Percentiles rank a stretch among this genome's conserved stretches.
phyloP scores from a whole-genome alignment of 768 basidiomycete species.

The Rhodotorula paludigena region DNA sequence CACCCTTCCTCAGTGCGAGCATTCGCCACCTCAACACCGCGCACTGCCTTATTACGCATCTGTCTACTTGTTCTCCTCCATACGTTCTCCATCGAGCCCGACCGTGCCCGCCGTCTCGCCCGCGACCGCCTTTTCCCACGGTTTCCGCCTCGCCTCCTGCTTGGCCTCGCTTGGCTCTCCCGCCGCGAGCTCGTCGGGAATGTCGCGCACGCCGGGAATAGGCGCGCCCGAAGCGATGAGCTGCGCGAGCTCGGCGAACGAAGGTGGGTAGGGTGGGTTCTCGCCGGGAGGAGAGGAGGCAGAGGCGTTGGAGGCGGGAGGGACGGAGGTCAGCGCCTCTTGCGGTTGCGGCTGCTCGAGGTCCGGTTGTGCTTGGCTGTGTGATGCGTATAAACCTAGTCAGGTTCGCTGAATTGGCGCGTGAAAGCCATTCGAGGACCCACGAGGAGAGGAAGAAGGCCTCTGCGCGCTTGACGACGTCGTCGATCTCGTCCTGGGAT shows the following conservation, averaged over 20 bases:
- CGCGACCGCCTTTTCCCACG: slow-evolving; percentile 36
- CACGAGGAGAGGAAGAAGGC: slow-evolving; percentile 10
- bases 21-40: neutral
- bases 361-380: neutral
- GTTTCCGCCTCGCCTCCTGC: slow-evolving; percentile 25
- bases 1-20: too few relatives aligned
- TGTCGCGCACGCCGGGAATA: slow-evolving; percentile 40
- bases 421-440: neutral
- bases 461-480: slow-evolving; percentile 25
- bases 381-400: neutral
- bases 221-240: slow-evolving; percentile 38
- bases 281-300: neutral
- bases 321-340: neutral
- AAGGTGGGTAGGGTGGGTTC: slow-evolving; percentile 39
- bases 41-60: neutral
- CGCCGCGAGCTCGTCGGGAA: slow-evolving; percentile 38
- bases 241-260: slow-evolving; percentile 40
- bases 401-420: neutral
- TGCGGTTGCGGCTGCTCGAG: neutral
- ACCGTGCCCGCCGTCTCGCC: neutral
- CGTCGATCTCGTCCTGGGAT: slow-evolving; percentile 20
- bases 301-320: slow-evolving; percentile 5
- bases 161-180: slow-evolving; percentile 15
- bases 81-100: neutral
- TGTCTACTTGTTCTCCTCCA: neutral